Percentiles rank a stretch among this genome's conserved stretches.
Evolutionary conservation across 805 yeast species (phyloP).

Genomic region (Ogataea zsoltii): DNA sequence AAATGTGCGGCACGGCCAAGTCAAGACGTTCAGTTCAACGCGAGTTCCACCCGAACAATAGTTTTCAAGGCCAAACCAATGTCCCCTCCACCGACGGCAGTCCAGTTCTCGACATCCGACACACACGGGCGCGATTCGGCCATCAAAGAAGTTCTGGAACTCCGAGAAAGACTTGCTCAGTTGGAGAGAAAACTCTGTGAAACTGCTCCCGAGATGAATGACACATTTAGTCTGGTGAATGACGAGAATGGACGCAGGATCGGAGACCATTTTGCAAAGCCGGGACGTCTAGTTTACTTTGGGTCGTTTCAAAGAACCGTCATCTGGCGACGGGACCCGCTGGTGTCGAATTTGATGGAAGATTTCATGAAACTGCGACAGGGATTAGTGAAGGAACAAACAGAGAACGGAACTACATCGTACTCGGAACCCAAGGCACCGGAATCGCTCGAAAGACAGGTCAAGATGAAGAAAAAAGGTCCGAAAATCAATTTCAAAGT

Average conservation of each 20-base stretch:
- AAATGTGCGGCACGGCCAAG: background rate
- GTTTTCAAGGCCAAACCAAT: no score
- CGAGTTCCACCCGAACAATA: background rate
- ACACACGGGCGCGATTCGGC: constrained; percentile 1
- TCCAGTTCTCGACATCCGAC: no score
- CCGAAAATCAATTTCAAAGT: constrained; percentile 6
- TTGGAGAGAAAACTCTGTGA: constrained; percentile 10
- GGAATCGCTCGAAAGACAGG: constrained; percentile 1
- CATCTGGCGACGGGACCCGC: constrained; percentile 21
- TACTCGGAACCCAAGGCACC: background rate
- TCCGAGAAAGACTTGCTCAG: constrained; percentile 6
- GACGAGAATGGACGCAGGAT: constrained; percentile 11
- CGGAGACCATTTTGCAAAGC: constrained; percentile 19
- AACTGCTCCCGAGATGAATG: constrained; percentile 1
- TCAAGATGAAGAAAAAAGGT: constrained; percentile 4
- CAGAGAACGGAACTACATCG: background rate
- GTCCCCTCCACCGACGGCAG: no score
- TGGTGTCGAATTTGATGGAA: constrained; percentile 16
- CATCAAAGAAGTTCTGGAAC: constrained; percentile 9
- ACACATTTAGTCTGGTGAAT: constrained; percentile 13
- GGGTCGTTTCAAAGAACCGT: constrained; percentile 19
- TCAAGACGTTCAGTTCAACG: background rate
- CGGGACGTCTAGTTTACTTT: constrained; percentile 17
- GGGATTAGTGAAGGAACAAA: background rate
- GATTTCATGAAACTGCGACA: constrained; percentile 2